A percentile compares a stretch with the other conserved stretches of the same genome.
Evolutionary conservation across 805 yeast genomes (phyloP).

Genomic region (Debaryomyces prosopidis): DNA sequence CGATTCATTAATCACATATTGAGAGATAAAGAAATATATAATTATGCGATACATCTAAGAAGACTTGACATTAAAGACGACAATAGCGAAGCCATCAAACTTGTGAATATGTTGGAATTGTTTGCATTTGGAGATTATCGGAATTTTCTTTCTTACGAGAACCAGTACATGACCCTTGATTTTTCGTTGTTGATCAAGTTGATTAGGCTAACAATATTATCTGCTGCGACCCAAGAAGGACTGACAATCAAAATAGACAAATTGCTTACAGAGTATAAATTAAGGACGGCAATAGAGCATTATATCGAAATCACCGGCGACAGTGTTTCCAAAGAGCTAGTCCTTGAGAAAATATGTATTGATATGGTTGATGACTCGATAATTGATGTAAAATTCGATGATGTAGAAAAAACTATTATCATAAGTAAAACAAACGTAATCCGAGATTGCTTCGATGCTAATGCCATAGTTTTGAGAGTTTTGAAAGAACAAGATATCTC

Average conservation of each 20-base stretch:
- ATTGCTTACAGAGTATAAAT: conserved; percentile 15
- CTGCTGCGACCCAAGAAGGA: conserved; percentile 24
- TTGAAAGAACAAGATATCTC: conserved; percentile 25
- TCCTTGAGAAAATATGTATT: conserved; percentile 23
- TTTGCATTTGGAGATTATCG: conserved; percentile 37
- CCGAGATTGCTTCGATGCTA: conserved; percentile 34
- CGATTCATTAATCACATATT: background rate
- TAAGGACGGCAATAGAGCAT: conserved; percentile 9
- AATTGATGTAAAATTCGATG: conserved; percentile 30
- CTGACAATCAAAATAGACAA: conserved; percentile 8
- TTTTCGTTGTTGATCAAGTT: conserved; percentile 20
- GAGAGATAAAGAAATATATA: conserved; percentile 3
- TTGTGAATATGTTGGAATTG: conserved; percentile 33
- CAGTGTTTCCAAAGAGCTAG: background rate
- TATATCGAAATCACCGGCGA: background rate
- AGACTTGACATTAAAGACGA: background rate
- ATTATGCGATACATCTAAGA: background rate
- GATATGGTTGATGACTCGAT: conserved; percentile 23
- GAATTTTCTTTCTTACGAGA: conserved; percentile 21
- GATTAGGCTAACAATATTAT: conserved; percentile 26
- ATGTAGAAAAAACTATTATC: conserved; percentile 14
- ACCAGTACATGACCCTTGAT: conserved; percentile 15
- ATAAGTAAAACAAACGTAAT: conserved; percentile 18
- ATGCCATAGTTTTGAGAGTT: conserved; percentile 19
- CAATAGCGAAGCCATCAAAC: background rate